These are phyloP conservation scores for Populus simonii DNA, from an alignment of 345 rosid species.

Conservation along the genomic window DNA sequence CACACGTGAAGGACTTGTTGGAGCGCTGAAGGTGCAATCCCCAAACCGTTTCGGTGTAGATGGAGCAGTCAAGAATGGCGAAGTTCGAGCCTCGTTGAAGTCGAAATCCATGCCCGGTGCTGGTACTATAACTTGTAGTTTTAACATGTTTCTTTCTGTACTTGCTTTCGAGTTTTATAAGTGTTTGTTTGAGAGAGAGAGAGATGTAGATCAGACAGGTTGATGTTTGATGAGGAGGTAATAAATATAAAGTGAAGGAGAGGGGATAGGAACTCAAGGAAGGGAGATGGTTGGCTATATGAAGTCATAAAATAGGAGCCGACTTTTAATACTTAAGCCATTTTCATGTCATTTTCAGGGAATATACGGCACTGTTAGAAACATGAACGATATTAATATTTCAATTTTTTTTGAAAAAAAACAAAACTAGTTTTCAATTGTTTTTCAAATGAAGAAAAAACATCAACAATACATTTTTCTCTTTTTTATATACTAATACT, in stretches of 20 bases:
- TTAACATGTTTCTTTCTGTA: neutral
- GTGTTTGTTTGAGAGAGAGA: neutral
- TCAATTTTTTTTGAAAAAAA: too few relatives aligned
- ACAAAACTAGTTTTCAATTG: too few relatives aligned
- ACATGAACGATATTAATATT: too few relatives aligned
- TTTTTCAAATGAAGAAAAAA: too few relatives aligned
- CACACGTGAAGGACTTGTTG: constrained; percentile 64
- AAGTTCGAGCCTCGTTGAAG: constrained; percentile 41
- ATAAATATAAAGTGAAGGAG: neutral
- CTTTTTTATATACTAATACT: too few relatives aligned
- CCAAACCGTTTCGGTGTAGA: constrained; percentile 63
- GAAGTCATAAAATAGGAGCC: constrained; percentile 5
- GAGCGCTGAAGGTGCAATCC: constrained; percentile 62
- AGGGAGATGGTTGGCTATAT: constrained; percentile 6
- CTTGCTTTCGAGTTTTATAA: neutral
- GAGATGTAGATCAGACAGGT: neutral
- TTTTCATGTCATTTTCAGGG: neutral
- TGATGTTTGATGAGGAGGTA: neutral
- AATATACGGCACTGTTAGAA: neutral
- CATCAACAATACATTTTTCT: too few relatives aligned
- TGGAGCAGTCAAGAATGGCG: constrained; percentile 53
- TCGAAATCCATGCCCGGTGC: constrained; percentile 44
- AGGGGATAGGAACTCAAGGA: neutral
- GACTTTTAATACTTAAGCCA: neutral
- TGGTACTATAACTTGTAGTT: constrained; percentile 56